phyloP scores from a whole-genome alignment of 148 eudicot species.

The Camellia granthamiana region DNA sequence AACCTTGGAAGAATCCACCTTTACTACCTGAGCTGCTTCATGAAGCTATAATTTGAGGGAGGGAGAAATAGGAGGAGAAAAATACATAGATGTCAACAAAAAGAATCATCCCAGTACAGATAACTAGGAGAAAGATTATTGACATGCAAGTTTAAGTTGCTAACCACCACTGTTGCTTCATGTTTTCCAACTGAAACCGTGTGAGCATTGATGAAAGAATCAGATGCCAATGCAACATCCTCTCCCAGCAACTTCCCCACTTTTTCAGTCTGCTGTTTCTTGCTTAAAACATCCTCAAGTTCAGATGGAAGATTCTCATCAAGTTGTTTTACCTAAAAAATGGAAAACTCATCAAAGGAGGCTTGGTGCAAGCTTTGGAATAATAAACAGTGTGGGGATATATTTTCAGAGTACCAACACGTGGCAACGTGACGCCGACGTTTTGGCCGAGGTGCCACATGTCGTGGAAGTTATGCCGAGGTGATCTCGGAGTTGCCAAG shows the following conservation, averaged over 20 bases:
- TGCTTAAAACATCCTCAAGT: slow-evolving; percentile 49
- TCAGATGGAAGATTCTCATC: slow-evolving; percentile 66
- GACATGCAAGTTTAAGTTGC: slow-evolving; percentile 12
- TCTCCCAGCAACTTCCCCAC: slow-evolving; percentile 23
- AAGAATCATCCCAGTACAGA: no score
- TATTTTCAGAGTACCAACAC: no score
- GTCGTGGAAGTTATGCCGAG: no score
- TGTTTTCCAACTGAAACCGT: slow-evolving; percentile 28
- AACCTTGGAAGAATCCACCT: no score
- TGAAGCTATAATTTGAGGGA: no score
- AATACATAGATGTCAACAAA: no score
- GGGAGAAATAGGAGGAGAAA: no score
- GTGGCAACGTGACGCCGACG: no score
- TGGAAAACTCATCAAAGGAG: slow-evolving; percentile 1
- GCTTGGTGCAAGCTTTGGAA: neutral
- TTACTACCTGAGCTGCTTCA: no score
- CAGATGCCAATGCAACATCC: slow-evolving; percentile 22
- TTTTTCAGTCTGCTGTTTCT: slow-evolving; percentile 22
- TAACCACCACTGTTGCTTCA: slow-evolving; percentile 34
- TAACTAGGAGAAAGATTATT: neutral
- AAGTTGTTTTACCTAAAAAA: slow-evolving; percentile 65
- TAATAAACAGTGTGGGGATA: neutral
- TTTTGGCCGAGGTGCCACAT: no score
- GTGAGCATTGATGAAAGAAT: slow-evolving; percentile 21
- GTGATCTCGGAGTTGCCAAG: no score